Conservation (phyloP, 2,329 filamentous ascomycete species). For the Phyllosticta citribraziliensis region DNA sequence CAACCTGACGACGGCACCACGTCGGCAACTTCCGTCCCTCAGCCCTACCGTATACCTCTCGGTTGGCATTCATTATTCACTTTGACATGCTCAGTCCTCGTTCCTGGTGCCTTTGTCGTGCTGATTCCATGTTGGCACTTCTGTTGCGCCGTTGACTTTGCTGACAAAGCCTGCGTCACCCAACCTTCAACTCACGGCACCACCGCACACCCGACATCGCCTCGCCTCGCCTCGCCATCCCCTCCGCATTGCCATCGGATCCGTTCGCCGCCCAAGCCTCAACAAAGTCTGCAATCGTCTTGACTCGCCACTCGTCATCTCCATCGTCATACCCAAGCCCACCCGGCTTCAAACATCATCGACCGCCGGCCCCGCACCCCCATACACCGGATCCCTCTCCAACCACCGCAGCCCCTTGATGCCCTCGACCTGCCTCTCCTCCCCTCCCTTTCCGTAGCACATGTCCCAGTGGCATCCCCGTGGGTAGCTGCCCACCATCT, state of each 20-base stretch:
- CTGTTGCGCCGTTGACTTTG: too few relatives aligned
- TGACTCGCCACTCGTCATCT: background rate
- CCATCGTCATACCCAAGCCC: background rate
- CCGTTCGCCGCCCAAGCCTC: background rate
- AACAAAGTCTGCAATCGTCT: background rate
- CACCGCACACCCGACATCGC: background rate
- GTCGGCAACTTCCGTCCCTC: background rate
- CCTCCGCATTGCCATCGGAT: background rate
- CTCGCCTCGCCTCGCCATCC: background rate
- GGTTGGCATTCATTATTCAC: background rate
- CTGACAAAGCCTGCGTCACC: background rate
- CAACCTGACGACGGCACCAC: background rate
- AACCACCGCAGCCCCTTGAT: conserved; percentile 49
- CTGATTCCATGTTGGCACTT: too few relatives aligned
- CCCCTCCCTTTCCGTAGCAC: conserved; percentile 55
- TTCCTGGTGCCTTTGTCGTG: background rate
- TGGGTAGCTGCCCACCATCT: conserved; percentile 61
- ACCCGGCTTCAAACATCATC: conserved; percentile 19
- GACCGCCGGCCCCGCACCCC: conserved; percentile 43
- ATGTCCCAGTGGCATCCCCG: conserved; percentile 54
- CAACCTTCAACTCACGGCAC: background rate
- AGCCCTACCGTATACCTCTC: background rate
- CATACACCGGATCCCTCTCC: conserved; percentile 50
- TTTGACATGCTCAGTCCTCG: background rate
- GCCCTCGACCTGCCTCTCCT: conserved; percentile 41